Evolutionary conservation across 176 grass and related monocot species (phyloP).

Genomic region (Carex kokanica): DNA sequence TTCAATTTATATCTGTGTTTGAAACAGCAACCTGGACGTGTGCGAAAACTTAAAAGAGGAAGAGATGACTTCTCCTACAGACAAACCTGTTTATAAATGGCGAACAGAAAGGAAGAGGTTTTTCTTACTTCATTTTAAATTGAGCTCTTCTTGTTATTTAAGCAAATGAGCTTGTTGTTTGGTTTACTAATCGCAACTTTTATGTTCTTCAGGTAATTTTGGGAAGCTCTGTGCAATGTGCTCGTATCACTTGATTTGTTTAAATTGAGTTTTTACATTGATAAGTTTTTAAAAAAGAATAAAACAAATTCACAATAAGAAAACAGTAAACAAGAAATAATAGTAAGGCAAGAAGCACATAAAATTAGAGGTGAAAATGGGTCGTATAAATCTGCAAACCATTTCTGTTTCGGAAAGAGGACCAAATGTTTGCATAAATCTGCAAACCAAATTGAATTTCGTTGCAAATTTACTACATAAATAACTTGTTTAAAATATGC

Average conservation of each 20-base stretch:
- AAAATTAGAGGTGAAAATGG: too few species aligned
- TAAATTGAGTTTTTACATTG: not conserved
- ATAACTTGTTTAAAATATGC: too few species aligned
- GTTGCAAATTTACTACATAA: too few species aligned
- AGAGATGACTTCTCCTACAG: conserved; percentile 44
- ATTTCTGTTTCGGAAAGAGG: too few species aligned
- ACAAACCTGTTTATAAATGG: conserved; percentile 77
- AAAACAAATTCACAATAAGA: too few species aligned
- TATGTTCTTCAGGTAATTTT: conserved; percentile 10
- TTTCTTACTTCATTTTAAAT: conserved; percentile 15
- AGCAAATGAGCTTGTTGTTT: not conserved
- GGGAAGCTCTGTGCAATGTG: not conserved
- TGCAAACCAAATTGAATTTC: too few species aligned
- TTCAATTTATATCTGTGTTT: not conserved
- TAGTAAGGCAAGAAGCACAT: too few species aligned
- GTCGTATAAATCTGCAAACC: too few species aligned
- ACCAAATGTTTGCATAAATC: too few species aligned
- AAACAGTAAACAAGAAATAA: too few species aligned
- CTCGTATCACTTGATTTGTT: not conserved
- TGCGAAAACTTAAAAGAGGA: conserved; percentile 74
- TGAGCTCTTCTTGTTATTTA: not conserved
- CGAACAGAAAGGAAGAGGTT: conserved; percentile 64
- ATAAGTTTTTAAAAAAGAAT: too few species aligned
- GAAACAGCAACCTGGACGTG: conserved; percentile 75
- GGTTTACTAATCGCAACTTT: not conserved